Percentiles rank a stretch among this genome's conserved stretches.
These are phyloP conservation scores for Calocybe gangraenosa DNA, from an alignment of 768 basidiomycete genomes.

Conservation along the genomic window DNA sequence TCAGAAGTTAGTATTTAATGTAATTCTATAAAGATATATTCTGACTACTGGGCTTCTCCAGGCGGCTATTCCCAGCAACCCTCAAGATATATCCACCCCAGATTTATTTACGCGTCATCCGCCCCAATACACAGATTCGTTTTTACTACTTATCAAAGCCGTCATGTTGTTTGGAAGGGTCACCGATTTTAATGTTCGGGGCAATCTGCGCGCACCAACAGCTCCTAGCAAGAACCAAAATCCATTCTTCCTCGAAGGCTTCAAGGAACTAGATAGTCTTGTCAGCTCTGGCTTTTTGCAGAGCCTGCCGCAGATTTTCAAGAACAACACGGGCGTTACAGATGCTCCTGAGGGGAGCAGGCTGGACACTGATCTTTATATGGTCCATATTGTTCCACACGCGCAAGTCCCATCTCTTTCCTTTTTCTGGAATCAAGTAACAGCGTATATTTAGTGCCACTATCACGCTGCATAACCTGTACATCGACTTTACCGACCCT, in stretches of 20 bases:
- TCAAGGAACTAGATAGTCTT: conserved; percentile 66
- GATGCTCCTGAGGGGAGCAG: conserved; percentile 54
- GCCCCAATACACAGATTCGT: conserved; percentile 77
- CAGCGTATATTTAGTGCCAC: conserved; percentile 51
- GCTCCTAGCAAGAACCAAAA: conserved; percentile 70
- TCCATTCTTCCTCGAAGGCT: conserved; percentile 64
- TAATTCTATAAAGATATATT: background rate
- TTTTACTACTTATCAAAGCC: conserved; percentile 75
- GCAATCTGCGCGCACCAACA: conserved; percentile 62
- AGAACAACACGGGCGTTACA: conserved; percentile 57
- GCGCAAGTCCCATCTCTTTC: conserved; percentile 50
- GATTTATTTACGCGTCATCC: conserved; percentile 70
- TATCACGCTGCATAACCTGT: conserved; percentile 84
- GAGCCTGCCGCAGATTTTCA: conserved; percentile 65
- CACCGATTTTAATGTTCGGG: conserved; percentile 80
- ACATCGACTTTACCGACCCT: conserved; percentile 70
- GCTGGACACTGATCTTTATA: conserved; percentile 79
- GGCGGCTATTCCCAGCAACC: conserved; percentile 63
- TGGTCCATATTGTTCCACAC: conserved; percentile 84
- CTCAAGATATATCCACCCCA: conserved; percentile 63
- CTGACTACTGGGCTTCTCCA: conserved; percentile 23
- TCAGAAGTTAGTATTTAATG: conserved; percentile 45
- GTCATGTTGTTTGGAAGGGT: conserved; percentile 83
- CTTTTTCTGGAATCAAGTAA: conserved; percentile 12
- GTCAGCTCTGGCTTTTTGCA: conserved; percentile 65